Evolutionary conservation across 768 basidiomycete species (phyloP).

Genomic region (Leccinum variicolor): DNA sequence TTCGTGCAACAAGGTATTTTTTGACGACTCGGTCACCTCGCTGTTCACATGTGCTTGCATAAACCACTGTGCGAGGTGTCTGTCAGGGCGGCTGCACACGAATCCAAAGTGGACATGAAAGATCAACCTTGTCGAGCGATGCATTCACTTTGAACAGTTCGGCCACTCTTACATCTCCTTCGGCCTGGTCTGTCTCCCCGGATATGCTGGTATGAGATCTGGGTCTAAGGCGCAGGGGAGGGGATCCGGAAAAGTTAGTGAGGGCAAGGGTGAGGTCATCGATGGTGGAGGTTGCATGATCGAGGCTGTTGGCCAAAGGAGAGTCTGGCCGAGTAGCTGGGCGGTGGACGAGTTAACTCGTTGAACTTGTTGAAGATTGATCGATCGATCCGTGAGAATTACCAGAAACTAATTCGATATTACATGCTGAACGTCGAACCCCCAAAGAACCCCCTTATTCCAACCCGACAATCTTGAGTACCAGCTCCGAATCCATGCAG

Average conservation of each 20-base stretch:
- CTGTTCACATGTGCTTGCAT: constrained; percentile 77
- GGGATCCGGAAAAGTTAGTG: constrained; percentile 66
- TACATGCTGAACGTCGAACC: constrained; percentile 1
- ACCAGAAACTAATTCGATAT: constrained; percentile 1
- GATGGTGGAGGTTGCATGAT: constrained; percentile 59
- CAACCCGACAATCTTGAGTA: constrained; percentile 47
- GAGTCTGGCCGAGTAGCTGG: constrained; percentile 52
- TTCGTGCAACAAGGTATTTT: constrained; percentile 68
- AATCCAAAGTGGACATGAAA: background rate
- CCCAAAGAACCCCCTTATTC: constrained; percentile 12
- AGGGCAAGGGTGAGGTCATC: constrained; percentile 78
- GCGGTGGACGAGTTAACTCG: constrained; percentile 27
- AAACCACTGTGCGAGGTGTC: constrained; percentile 50
- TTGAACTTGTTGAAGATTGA: background rate
- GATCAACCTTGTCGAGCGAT: constrained; percentile 44
- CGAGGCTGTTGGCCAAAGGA: constrained; percentile 46
- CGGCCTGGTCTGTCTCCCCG: constrained; percentile 14
- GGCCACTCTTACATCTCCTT: constrained; percentile 34
- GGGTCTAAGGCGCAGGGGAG: constrained; percentile 60
- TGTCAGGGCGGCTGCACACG: constrained; percentile 3
- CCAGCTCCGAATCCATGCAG: constrained; percentile 73
- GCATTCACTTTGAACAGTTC: constrained; percentile 54
- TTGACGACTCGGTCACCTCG: constrained; percentile 78
- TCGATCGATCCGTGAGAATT: constrained; percentile 18
- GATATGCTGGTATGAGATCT: constrained; percentile 42